phyloP scores from a whole-genome alignment of 2,329 filamentous ascomycete genomes.

The Fusarium pseudocircinatum region DNA sequence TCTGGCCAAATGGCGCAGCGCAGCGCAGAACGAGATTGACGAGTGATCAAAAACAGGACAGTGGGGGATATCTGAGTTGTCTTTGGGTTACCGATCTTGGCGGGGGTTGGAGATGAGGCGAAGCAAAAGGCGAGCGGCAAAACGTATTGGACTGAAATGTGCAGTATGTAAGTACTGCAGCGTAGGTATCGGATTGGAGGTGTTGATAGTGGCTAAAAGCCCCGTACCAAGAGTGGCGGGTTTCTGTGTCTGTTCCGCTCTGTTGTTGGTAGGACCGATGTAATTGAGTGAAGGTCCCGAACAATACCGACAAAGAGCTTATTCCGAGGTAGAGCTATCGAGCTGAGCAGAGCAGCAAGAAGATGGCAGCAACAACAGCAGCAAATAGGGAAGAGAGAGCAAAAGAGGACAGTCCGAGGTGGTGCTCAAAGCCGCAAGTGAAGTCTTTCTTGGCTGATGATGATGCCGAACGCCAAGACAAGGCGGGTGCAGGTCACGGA shows the following conservation, averaged over 20 bases:
- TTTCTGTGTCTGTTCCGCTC: slow-evolving; percentile 2
- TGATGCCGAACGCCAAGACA: slow-evolving; percentile 36
- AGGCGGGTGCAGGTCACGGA: slow-evolving; percentile 34
- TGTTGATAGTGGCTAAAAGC: slow-evolving; percentile 28
- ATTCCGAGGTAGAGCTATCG: slow-evolving; percentile 18
- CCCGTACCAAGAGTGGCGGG: slow-evolving; percentile 21
- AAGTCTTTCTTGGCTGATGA: slow-evolving; percentile 26
- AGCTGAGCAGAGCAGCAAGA: neutral
- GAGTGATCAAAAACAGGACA: slow-evolving; percentile 28
- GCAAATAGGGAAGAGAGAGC: neutral
- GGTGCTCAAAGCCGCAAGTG: neutral
- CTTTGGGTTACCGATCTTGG: slow-evolving; percentile 28
- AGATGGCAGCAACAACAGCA: neutral
- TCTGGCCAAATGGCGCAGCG: slow-evolving; percentile 12
- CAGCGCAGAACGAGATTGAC: slow-evolving; percentile 18
- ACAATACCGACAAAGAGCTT: slow-evolving; percentile 8
- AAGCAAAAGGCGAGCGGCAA: slow-evolving; percentile 17
- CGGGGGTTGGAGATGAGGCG: slow-evolving; percentile 34
- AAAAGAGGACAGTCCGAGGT: neutral
- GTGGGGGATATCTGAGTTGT: slow-evolving; percentile 33
- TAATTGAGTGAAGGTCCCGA: neutral
- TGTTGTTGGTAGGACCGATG: slow-evolving; percentile 16
- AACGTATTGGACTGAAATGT: slow-evolving; percentile 1
- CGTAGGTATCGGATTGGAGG: slow-evolving; percentile 11
- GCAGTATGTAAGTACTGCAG: neutral